phyloP scores from a whole-genome alignment of 2,329 filamentous ascomycete species.

The Penicillium nordicum region DNA sequence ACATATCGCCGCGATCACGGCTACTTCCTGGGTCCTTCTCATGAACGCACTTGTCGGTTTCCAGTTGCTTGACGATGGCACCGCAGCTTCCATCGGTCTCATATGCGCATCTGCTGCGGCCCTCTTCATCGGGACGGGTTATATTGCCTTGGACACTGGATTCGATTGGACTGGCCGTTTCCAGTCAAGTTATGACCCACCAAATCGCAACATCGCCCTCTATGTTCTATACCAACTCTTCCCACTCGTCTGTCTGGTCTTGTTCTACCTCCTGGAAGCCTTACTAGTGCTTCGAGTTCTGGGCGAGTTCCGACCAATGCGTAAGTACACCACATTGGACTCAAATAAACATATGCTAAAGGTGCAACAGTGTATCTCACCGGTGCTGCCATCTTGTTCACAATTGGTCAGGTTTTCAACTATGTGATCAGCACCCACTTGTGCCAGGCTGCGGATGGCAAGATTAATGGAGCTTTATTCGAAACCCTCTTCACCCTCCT shows the following conservation, averaged over 20 bases:
- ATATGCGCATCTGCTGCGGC: slow-evolving; percentile 66
- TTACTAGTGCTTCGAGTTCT: slow-evolving; percentile 81
- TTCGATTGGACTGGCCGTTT: slow-evolving; percentile 81
- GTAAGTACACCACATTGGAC: slow-evolving; percentile 45
- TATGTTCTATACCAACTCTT: slow-evolving; percentile 92
- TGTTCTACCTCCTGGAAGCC: slow-evolving; percentile 79
- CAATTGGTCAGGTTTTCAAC: slow-evolving; percentile 91
- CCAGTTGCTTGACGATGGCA: slow-evolving; percentile 91
- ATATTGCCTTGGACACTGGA: slow-evolving; percentile 91
- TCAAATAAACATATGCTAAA: slow-evolving; percentile 9
- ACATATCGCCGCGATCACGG: slow-evolving; percentile 84
- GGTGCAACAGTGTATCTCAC: slow-evolving; percentile 63
- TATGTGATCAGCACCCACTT: slow-evolving; percentile 90
- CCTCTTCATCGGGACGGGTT: slow-evolving; percentile 86
- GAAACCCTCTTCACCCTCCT: slow-evolving; percentile 88
- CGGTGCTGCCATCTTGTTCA: slow-evolving; percentile 74
- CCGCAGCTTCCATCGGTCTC: slow-evolving; percentile 73
- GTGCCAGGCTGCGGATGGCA: slow-evolving; percentile 75
- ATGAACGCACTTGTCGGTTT: slow-evolving; percentile 90
- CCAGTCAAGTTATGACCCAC: slow-evolving; percentile 53
- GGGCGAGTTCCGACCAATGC: slow-evolving; percentile 86
- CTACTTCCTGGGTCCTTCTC: slow-evolving; percentile 85
- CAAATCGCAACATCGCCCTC: slow-evolving; percentile 73
- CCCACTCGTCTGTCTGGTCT: slow-evolving; percentile 82
- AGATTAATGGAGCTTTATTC: slow-evolving; percentile 90